These are phyloP conservation scores for Daedaleopsis sinensis DNA, from an alignment of 768 basidiomycete genomes.

Conservation along the genomic window DNA sequence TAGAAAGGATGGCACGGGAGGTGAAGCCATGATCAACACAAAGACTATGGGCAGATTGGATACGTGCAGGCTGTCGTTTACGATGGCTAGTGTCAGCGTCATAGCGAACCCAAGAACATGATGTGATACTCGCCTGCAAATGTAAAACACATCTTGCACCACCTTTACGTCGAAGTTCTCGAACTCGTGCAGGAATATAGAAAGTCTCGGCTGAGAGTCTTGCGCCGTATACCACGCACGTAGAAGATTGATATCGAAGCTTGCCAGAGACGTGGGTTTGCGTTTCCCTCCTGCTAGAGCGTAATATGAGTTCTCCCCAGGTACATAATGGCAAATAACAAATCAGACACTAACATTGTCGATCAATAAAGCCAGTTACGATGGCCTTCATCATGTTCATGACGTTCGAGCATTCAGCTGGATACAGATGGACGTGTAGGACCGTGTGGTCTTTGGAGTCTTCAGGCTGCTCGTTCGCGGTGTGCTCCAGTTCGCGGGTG, in stretches of 20 bases:
- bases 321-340: conserved; percentile 22
- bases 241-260: conserved; percentile 63
- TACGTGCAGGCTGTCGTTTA: conserved; percentile 48
- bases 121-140: conserved; percentile 59
- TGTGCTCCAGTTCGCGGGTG: neutral
- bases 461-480: neutral
- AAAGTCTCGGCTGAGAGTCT: conserved; percentile 41
- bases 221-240: conserved; percentile 54
- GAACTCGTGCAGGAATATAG: conserved; percentile 72
- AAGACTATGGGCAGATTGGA: conserved; percentile 65
- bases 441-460: conserved; percentile 20
- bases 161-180: conserved; percentile 68
- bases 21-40: conserved; percentile 61
- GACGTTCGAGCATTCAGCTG: conserved; percentile 59
- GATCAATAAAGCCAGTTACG: conserved; percentile 54
- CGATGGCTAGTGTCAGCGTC: neutral
- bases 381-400: conserved; percentile 56
- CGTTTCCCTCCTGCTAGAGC: conserved; percentile 30
- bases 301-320: neutral
- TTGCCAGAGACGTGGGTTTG: conserved; percentile 55
- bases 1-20: conserved; percentile 51
- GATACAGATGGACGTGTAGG: conserved; percentile 52
- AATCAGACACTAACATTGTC: conserved; percentile 25
- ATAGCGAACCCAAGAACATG: neutral
- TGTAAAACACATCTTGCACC: conserved; percentile 70